phyloP scores from a whole-genome alignment of 352 stramenopile genomes.

The Phytophthora sp. region DNA sequence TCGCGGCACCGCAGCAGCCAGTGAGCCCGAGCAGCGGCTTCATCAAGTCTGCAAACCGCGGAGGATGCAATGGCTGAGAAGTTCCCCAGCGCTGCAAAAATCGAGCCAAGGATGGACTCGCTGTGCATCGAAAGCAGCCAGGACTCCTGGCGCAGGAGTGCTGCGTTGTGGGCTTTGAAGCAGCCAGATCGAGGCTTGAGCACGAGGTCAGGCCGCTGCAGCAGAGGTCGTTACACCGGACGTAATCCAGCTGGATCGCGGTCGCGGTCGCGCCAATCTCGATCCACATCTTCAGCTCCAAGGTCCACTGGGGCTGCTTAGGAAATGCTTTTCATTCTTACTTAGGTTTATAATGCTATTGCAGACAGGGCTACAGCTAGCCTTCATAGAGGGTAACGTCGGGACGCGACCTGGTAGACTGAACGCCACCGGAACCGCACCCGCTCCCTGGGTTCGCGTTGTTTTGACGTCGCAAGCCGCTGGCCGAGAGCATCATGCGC shows the following conservation, averaged over 20 bases:
- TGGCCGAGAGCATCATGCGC: conserved; percentile 48
- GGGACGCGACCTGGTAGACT: conserved; percentile 21
- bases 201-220: neutral
- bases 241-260: neutral
- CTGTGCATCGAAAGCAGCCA: neutral
- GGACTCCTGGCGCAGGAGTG: neutral
- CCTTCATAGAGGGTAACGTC: conserved; percentile 33
- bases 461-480: conserved; percentile 17
- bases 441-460: conserved; percentile 16
- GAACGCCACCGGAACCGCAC: conserved; percentile 12
- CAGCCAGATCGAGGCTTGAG: neutral
- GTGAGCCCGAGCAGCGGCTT: no score
- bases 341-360: conserved; percentile 33
- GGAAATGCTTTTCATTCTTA: conserved; percentile 11
- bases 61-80: conserved; percentile 6
- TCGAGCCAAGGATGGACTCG: neutral
- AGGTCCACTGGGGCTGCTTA: neutral
- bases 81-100: neutral
- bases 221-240: neutral
- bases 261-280: conserved; percentile 8
- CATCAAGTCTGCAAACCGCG: conserved; percentile 3
- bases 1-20: conserved; percentile 1
- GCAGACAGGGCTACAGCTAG: conserved; percentile 23
- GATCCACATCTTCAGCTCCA: conserved; percentile 5
- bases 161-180: conserved; percentile 2